Evolutionary conservation across 192 early-diverging fungal genomes (phyloP), one percentile per base, ranked within the genome.

Genomic region (Dissophora ornata): DNA sequence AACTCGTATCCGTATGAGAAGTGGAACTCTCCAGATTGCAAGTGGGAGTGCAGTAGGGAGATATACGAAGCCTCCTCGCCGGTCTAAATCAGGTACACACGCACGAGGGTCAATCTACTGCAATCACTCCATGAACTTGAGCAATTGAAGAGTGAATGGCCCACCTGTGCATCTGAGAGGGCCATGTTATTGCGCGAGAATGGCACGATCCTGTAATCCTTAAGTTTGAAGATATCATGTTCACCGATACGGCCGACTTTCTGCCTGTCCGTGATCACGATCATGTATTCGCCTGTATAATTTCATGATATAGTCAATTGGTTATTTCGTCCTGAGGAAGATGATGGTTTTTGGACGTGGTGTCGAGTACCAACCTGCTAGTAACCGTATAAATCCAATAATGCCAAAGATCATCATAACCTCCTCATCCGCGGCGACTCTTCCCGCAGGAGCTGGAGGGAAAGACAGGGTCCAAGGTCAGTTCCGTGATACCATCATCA

Each of bases 1-100:
- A 99, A 49, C 62, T 99, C 95, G 69, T 87, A 91, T 25, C 87
- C 86, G 65, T 93, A 93, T 47, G 97, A 98, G 71, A 95, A 97
- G 64, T 93, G 97, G 52, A 84, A 82, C 15, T 67, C 56, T 34
- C 69, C 77, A 28, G 75, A 78, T 52, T 80, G 82, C 8, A 89
- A 69, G 25, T 84, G 86, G 3, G 53, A 67, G 38, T 85, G 80
- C 10, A 87, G 48, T 7, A 89, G 60, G 5, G 82, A 57, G 1
- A 87, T 68, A 70, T 80, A 87, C 7, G 49, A 46, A 1, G 80
- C 46, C 61, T 89, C 87, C 34, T 87, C 83, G 0, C 66, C 54
- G n/a, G 53, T 68, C 87, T 88, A 79, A 48, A 44, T n/a, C 4
- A 12, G 5, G 5, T 12, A 38, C 36, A 38, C 12, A 12, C 12